Conservation (phyloP, 176 grass and related monocot genomes). For the Musa troglodytarum region DNA sequence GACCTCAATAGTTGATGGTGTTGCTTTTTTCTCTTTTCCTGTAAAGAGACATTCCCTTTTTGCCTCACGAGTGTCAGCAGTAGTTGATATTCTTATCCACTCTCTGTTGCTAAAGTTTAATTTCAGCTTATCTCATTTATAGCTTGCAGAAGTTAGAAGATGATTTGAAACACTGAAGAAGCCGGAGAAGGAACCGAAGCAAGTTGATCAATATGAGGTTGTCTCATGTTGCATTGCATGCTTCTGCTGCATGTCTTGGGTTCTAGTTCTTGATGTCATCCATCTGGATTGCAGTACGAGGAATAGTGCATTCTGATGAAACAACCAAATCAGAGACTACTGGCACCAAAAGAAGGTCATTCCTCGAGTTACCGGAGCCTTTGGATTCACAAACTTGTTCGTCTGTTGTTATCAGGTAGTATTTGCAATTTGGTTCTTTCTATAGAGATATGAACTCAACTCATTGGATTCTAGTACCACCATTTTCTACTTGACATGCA, state of each 20-base stretch:
- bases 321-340: constrained; percentile 61
- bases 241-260: neutral
- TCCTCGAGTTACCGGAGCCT: constrained; percentile 66
- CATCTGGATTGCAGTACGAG: constrained; percentile 41
- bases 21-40: too few relatives aligned
- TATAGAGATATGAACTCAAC: neutral
- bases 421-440: neutral
- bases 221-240: neutral
- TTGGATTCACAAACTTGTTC: constrained; percentile 66
- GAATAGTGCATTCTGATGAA: constrained; percentile 55
- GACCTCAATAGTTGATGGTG: too few relatives aligned
- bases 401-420: constrained; percentile 62
- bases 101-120: neutral
- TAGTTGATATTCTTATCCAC: neutral
- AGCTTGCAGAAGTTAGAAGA: constrained; percentile 60
- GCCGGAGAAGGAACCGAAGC: constrained; percentile 33
- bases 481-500: neutral
- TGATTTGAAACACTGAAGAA: constrained; percentile 54
- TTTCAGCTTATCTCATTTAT: neutral
- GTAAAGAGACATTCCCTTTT: too few relatives aligned
- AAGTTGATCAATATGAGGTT: constrained; percentile 44
- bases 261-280: neutral
- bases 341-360: constrained; percentile 74
- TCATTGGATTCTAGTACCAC: neutral
- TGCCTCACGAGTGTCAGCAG: too few relatives aligned